A percentile compares a stretch with the other conserved stretches of the same genome.
These are phyloP conservation scores for Sporothrix inflata DNA, from an alignment of 2,329 filamentous ascomycete species.

Conservation along the genomic window DNA sequence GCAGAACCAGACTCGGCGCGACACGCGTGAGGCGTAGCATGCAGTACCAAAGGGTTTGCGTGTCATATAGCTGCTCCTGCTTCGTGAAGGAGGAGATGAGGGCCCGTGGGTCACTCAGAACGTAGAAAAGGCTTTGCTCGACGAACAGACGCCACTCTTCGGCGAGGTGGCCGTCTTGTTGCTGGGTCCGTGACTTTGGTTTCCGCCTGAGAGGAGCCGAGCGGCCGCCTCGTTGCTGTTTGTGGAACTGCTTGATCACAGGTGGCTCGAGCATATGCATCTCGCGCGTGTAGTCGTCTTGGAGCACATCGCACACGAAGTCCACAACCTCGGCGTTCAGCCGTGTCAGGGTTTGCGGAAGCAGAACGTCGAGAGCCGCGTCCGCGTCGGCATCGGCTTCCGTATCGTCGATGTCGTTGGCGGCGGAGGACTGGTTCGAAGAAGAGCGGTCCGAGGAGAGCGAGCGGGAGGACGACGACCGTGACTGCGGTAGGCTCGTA, in stretches of 20 bases:
- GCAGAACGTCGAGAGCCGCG: slow-evolving; percentile 41
- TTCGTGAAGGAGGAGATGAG: slow-evolving; percentile 61
- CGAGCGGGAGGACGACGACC: slow-evolving; percentile 31
- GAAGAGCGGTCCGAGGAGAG: slow-evolving; percentile 35
- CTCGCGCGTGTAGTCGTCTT: slow-evolving; percentile 59
- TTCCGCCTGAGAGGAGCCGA: slow-evolving; percentile 44
- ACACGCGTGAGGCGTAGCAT: slow-evolving; percentile 63
- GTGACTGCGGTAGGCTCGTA: slow-evolving; percentile 32
- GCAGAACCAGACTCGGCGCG: slow-evolving; percentile 61
- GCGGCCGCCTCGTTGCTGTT: slow-evolving; percentile 35
- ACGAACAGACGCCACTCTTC: slow-evolving; percentile 63
- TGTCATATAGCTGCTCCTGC: slow-evolving; percentile 59
- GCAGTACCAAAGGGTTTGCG: slow-evolving; percentile 65
- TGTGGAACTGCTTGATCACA: slow-evolving; percentile 40
- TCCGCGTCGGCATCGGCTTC: slow-evolving; percentile 35
- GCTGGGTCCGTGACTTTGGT: slow-evolving; percentile 35
- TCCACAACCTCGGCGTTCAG: slow-evolving; percentile 61
- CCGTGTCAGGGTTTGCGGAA: slow-evolving; percentile 61
- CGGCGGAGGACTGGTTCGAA: slow-evolving; percentile 32
- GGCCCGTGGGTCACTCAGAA: slow-evolving; percentile 61
- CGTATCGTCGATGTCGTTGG: neutral
- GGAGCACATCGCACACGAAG: slow-evolving; percentile 63
- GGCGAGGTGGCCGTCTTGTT: slow-evolving; percentile 39
- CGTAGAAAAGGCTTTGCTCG: slow-evolving; percentile 66
- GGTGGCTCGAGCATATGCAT: slow-evolving; percentile 51